Evolutionary conservation across 345 rosid genomes (phyloP), one percentile per base, ranked within the genome.

Genomic region (Salix udensis): DNA sequence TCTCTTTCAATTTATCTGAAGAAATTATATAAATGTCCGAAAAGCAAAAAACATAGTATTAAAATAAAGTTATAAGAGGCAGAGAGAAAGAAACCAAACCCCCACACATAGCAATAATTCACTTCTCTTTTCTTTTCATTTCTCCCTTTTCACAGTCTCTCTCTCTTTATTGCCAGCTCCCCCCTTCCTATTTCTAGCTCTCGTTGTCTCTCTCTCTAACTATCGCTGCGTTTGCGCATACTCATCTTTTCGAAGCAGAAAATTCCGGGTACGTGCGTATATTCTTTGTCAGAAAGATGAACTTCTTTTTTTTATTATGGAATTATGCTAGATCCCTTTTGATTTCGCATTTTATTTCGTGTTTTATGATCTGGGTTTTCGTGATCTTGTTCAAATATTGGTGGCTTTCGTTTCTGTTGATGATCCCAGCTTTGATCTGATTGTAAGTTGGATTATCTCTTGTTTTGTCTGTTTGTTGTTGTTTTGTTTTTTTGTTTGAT

Each of bases 81-180:
- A 78, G 81, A 79, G 82, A 58, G 71, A 48, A 85, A 79, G 81
- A 40, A 83, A 79, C 75, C 85, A 77, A 76, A 50, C 62, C 26
- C 76, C 15, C 78, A 80, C 71, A 46, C 62, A 72, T 30, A 34
- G 76, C 89, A 82, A 87, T 84, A 66, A 85, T 82, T 83, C 85
- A 74, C 74, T 70, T 79, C 79, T 77, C 66, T 72, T 75, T 62
- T 31, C 39, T 19, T 42, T 44, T 46, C 12, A 1, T 34, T 44
- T 65, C 26, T 70, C 44, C 18, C 67, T 44, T 68, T 40, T 58
- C 67, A 16, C 34, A 52, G 73, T 77, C 53, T 58, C 48, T 42
- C 68, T 48, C n/a, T 72, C 78, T 68, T 70, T 75, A 36, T 67
- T 74, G 79, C 79, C 86, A 67, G 76, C 81, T 80, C 79, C 46